These are phyloP conservation scores for Diaporthe ampelina DNA, from an alignment of 2,329 filamentous ascomycete species.

Conservation along the genomic window DNA sequence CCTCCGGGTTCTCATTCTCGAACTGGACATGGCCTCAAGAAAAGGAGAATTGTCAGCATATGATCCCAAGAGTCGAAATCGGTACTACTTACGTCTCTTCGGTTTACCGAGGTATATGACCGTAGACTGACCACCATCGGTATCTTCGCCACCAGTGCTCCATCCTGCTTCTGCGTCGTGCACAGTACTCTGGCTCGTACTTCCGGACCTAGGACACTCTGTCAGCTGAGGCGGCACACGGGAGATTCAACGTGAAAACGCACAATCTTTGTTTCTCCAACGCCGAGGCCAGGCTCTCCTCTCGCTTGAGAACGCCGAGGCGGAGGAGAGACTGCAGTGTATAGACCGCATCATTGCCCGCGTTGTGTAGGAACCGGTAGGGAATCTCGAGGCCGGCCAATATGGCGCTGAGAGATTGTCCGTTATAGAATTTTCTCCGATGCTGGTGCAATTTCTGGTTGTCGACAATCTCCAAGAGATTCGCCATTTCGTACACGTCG, in stretches of 20 bases:
- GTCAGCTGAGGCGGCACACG: neutral
- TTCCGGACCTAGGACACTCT: neutral
- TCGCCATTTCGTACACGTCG: conserved; percentile 65
- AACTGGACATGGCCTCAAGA: neutral
- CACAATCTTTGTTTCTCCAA: conserved; percentile 33
- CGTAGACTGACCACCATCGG: conserved; percentile 48
- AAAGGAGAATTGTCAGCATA: conserved; percentile 7
- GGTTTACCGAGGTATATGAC: conserved; percentile 10
- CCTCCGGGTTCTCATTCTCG: neutral
- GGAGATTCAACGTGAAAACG: neutral
- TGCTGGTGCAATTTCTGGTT: conserved; percentile 79
- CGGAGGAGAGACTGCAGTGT: conserved; percentile 81
- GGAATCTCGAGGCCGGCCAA: conserved; percentile 75
- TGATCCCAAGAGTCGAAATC: no score
- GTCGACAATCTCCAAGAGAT: conserved; percentile 77
- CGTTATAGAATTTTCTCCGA: conserved; percentile 66
- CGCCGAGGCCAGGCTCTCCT: conserved; percentile 45
- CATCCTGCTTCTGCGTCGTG: conserved; percentile 48
- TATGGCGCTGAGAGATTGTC: conserved; percentile 70
- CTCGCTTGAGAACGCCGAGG: conserved; percentile 60
- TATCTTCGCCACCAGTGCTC: conserved; percentile 50
- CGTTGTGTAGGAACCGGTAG: conserved; percentile 83
- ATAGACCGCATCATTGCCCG: conserved; percentile 87
- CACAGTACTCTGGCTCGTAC: conserved; percentile 40
- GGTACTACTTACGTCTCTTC: conserved; percentile 34